Evolutionary conservation across 192 early-diverging fungal species (phyloP).

Genomic region (Linnemannia exigua): DNA sequence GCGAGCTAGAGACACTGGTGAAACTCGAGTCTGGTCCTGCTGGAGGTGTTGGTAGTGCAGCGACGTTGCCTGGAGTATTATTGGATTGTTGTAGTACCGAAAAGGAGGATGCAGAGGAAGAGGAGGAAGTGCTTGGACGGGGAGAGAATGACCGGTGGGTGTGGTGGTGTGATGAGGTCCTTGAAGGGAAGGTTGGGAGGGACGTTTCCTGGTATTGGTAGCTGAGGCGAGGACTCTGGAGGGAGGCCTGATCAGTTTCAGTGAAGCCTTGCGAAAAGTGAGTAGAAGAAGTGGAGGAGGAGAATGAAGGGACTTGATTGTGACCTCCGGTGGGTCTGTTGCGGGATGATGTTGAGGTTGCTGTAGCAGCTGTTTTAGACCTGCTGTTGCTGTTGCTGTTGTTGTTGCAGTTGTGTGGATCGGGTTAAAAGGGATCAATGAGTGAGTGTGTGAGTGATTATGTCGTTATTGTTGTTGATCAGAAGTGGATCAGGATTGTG

Average conservation of each 20-base stretch:
- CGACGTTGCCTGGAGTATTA: background rate
- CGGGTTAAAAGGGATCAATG: background rate
- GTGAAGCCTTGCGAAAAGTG: background rate
- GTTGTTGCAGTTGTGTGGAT: background rate
- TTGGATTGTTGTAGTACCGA: background rate
- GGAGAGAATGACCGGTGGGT: background rate
- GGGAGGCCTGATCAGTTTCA: background rate
- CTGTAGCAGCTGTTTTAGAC: background rate
- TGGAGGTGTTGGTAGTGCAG: slow-evolving; percentile 14
- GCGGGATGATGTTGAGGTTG: background rate
- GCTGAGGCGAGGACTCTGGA: background rate
- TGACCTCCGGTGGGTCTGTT: background rate
- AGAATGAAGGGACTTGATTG: background rate
- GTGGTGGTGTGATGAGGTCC: slow-evolving; percentile 17
- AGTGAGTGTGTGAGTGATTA: background rate
- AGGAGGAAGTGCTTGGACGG: background rate
- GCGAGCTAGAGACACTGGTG: slow-evolving; percentile 26
- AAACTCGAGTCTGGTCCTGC: slow-evolving; percentile 21
- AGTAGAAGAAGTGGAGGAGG: background rate
- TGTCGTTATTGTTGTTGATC: background rate
- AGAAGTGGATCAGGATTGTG: background rate
- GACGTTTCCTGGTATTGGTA: background rate
- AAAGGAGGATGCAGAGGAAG: background rate
- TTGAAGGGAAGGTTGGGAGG: slow-evolving; percentile 19
- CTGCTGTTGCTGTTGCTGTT: background rate